Base-by-base conservation (phyloP, 1,284 basidiomycete genomes). In the Porodaedalea pini region DNA sequence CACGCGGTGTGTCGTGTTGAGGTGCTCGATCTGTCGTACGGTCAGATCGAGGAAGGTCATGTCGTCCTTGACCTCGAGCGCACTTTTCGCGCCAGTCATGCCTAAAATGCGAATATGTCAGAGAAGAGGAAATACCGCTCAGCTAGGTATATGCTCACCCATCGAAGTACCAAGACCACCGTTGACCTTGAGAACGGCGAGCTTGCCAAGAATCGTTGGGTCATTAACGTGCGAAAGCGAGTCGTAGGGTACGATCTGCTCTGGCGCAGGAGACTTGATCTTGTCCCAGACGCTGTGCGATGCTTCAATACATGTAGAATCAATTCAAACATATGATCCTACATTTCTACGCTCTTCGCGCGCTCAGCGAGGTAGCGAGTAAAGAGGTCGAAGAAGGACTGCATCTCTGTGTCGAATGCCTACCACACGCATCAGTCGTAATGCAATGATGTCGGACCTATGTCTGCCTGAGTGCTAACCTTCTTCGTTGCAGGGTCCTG, bases 41-140 rank as follows among this genome's bases (percentile, higher is more conserved):
- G 90, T 94, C 58, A 99, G 80, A 75, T 99, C 96, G 65, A 99
- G 85, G 87, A 99, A 98, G 56, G 95, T 98, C 96, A 98, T 98
- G 74, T 95, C 91, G 70, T 98, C 88, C 76, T 93, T 88, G 76
- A 97, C 92, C 73, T 96, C 88, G 63, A 94, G 86, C 61, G 93
- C 87, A 66, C 87, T 88, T 80, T 96, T 93, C 29, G 92, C 92
- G 56, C 92, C 94, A 27, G 92, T 94, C 93, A 95, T 94, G 52
- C 88, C 86, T 89, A 62, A 5, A 49, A 45, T 40, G 21, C 13
- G 13, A 51, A 39, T 37, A 47, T 37, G 34, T 53, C 51, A 43
- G 59, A 44, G 50, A 39, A 41, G 29, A 58, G 59, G 23, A 44
- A 39, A 15, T 39, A 23, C 27, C 37, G 34, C 23, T 19, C 32